Evolutionary conservation across 345 rosid species (phyloP), one percentile per base, ranked within the genome.

Genomic region (Rhodamnia argentea): DNA sequence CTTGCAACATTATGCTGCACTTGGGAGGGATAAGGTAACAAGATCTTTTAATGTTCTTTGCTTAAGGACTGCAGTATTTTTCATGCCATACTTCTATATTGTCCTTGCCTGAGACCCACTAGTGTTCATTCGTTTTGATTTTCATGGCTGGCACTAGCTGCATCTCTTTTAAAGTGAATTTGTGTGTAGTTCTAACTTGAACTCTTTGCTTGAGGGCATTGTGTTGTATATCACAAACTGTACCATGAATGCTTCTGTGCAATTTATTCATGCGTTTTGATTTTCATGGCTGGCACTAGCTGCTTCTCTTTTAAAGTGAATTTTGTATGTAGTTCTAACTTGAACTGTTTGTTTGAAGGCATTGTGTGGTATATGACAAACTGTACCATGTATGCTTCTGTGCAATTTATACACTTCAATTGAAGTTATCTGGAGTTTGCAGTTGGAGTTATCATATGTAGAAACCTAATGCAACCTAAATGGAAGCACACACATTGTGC

Each of bases 1-100:
- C 84, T 92, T 98, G 87, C 99, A 98, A 89, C 99, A 98, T 87
- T 98, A 98, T 92, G 99, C 99, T 90, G 99, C 99, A 60, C 92
- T 96, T 85, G 99, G 99, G 88, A 95, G 99, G 91, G 99, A 98
- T 90, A 91, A 94, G 99, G 99, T 98, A 94, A 22, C 10, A 52
- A 70, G 18, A 37, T 53, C 26, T 52, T 70, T 16, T 70, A 8
- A 51, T 18, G 37, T 52, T 52, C 60, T 13, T 83, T 10, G 40
- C 20, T 53, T 14, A 27, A 52, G 53, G 59, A 57, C n/a, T 53
- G 27, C 44, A 52, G 78, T 64, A 64, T 64, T 54, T 29, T 83
- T 56, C 59, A 27, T 27, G 58, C n/a, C 60, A 83, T 83, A 53
- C 47, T 52, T 83, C 60, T 24, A 23, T 32, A 52, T 52, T 16